phyloP scores from a whole-genome alignment of 768 basidiomycete genomes.

The Termitomyces sp. region DNA sequence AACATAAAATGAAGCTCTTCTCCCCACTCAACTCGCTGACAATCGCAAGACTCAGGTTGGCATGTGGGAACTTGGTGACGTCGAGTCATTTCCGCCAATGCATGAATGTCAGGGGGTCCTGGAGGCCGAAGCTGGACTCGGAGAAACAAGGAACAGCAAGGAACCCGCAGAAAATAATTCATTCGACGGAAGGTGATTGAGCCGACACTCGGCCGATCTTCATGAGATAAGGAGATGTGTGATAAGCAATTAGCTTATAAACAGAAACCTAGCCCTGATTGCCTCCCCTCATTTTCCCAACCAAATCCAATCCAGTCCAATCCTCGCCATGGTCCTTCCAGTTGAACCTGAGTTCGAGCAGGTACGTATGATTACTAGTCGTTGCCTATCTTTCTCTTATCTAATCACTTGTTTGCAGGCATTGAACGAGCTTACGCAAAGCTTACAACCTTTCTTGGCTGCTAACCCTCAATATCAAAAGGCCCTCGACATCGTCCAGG shows the following conservation, averaged over 20 bases:
- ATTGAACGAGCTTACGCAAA: conserved; percentile 59
- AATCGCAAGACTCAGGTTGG: neutral
- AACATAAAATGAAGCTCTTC: neutral
- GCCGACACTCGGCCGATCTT: conserved; percentile 2
- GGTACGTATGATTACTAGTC: conserved; percentile 25
- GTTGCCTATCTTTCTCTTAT: neutral
- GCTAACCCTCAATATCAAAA: conserved; percentile 66
- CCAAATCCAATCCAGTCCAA: neutral
- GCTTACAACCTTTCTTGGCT: conserved; percentile 61
- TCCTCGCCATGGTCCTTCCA: conserved; percentile 37
- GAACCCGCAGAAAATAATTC: neutral
- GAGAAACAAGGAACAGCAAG: neutral
- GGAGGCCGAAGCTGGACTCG: neutral
- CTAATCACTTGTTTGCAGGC: conserved; percentile 36
- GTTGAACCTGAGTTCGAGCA: conserved; percentile 71
- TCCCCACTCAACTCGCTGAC: neutral
- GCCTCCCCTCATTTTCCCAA: neutral
- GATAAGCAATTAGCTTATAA: conserved; percentile 5
- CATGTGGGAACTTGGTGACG: neutral
- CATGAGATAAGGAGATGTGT: neutral
- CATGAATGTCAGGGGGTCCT: neutral
- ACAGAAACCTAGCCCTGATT: neutral
- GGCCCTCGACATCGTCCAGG: conserved; percentile 60
- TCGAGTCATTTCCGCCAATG: conserved; percentile 1
- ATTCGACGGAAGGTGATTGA: neutral